Evolutionary conservation across 306 rosid genomes (phyloP).

Genomic region (Phaseolus lunatus): DNA sequence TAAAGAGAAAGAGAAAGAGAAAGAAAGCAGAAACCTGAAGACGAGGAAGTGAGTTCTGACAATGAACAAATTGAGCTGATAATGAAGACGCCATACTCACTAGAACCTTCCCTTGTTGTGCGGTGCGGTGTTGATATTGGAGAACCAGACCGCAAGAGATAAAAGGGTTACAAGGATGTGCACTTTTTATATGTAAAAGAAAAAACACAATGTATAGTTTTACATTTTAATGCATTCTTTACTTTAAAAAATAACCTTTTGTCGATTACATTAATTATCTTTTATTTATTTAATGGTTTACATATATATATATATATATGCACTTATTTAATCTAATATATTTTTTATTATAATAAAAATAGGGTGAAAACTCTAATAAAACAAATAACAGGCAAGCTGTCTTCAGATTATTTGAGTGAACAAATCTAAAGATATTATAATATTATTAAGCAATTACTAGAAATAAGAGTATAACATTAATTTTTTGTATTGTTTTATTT

Average conservation of each 20-base stretch:
- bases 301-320: neutral
- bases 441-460: no score
- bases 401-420: no score
- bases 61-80: slow-evolving; percentile 52
- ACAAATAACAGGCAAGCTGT: no score
- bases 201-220: neutral
- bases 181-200: neutral
- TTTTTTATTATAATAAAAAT: no score
- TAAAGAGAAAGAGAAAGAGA: neutral
- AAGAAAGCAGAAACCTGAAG: slow-evolving; percentile 52
- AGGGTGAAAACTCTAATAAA: no score
- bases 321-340: no score
- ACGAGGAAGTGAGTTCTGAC: slow-evolving; percentile 39
- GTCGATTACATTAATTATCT: neutral
- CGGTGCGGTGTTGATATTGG: neutral
- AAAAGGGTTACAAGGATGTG: neutral
- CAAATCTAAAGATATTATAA: no score
- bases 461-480: no score
- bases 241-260: neutral
- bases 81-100: slow-evolving; percentile 52
- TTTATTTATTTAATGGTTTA: neutral
- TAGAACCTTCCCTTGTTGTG: neutral
- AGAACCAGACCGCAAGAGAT: neutral
- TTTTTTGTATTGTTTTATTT: no score
- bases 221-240: neutral